Evolutionary conservation across 805 yeast species (phyloP), one percentile per base, ranked within the genome.

Genomic region (Wickerhamiella cacticola): DNA sequence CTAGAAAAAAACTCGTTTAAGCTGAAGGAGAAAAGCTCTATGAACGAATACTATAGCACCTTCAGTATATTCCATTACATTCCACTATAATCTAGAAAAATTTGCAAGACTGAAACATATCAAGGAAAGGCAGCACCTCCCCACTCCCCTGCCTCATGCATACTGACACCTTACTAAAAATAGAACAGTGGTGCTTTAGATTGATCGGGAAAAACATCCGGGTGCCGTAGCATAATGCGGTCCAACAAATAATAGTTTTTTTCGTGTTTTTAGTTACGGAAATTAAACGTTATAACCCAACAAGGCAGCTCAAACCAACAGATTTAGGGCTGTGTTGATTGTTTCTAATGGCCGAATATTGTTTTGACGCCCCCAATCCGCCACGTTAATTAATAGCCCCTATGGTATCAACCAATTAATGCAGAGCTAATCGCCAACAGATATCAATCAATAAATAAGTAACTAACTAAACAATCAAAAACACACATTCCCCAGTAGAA

Each of bases 121-220:
- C 7, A 31, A 15, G n/a, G 5, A 31, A 19, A 19, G 16, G 36
- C 16, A 31, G 36, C 6, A 15, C 16, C 8, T n/a, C 36, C 36
- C 36, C 36, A 15, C 8, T n/a, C 36, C 36, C 36, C 36, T 31
- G 36, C 36, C 19, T 31, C 19, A 31, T 31, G 36, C 36, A 31
- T 15, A 6, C n/a, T 4, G 19, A 10, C 21, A 31, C 36, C 36
- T 31, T 31, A 31, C 36, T 31, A 31, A n/a, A 31, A 31, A 31
- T 31, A 31, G 36, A 16, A 39, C 8, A 22, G 15, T 15, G 3
- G 33, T 39, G 31, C 29, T 12, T 36, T 26, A 19, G 36, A 19
- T 31, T 31, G 36, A n/a, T 31, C 19, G 5, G 36, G 18, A 4
- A 10, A 31, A 18, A 19, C 19, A 31, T 31, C 18, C 36, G 36